A percentile compares a stretch with the other conserved stretches of the same genome.
Evolutionary conservation across 805 yeast genomes (phyloP).

Genomic region (Candida andamanensis): DNA sequence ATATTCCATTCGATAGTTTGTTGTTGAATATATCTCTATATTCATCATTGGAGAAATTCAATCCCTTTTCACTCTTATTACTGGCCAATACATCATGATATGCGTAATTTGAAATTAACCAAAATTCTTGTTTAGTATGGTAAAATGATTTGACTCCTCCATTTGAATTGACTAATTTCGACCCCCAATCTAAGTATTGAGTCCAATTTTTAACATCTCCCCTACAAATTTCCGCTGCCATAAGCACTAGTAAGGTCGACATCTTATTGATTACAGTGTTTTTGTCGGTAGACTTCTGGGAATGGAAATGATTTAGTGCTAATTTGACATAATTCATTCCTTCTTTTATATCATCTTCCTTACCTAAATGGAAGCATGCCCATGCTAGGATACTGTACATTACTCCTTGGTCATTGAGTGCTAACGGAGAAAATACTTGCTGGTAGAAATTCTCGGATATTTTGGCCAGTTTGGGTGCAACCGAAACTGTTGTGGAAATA

Average conservation of each 20-base stretch:
- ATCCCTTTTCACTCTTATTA: conserved; percentile 53
- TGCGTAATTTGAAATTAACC: conserved; percentile 73
- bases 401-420: conserved; percentile 47
- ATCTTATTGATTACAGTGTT: conserved; percentile 40
- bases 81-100: conserved; percentile 74
- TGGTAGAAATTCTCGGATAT: conserved; percentile 46
- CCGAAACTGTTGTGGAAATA: conserved; percentile 38
- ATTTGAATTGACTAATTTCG: conserved; percentile 51
- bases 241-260: conserved; percentile 62
- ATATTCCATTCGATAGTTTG: conserved; percentile 31
- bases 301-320: conserved; percentile 38
- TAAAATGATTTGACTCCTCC: conserved; percentile 59
- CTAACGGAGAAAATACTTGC: conserved; percentile 51
- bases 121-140: conserved; percentile 55
- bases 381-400: conserved; percentile 50
- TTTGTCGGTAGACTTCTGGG: conserved; percentile 18
- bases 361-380: conserved; percentile 49
- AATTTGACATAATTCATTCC: conserved; percentile 45
- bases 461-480: conserved; percentile 39
- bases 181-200: conserved; percentile 58
- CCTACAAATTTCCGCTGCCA: conserved; percentile 78
- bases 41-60: conserved; percentile 58
- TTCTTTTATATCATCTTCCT: conserved; percentile 36
- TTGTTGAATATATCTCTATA: conserved; percentile 50
- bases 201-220: conserved; percentile 82